A percentile compares a stretch with the other conserved stretches of the same genome.
These are phyloP conservation scores for Colletotrichum sp. DNA, from an alignment of 2,329 filamentous ascomycete species.

Conservation along the genomic window DNA sequence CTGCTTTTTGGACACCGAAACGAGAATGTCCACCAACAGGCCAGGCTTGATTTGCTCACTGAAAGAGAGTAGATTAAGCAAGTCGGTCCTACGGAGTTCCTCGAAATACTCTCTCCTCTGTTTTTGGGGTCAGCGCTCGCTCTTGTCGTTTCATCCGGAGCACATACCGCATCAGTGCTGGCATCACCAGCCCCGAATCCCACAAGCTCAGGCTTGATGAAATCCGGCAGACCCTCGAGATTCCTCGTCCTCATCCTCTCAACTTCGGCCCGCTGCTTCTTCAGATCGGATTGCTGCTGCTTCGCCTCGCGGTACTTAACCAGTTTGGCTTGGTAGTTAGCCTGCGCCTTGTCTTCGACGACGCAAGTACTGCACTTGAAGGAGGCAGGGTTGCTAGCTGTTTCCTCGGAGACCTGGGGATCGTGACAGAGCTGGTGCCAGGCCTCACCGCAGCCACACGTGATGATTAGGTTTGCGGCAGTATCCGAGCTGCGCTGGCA, in stretches of 20 bases:
- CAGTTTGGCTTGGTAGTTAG: conserved; percentile 14
- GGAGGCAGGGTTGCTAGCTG: conserved; percentile 12
- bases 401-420: conserved; percentile 15
- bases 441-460: conserved; percentile 25
- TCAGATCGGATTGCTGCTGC: conserved; percentile 20
- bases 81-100: conserved; percentile 38
- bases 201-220: conserved; percentile 40
- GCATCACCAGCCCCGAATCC: conserved; percentile 41
- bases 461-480: conserved; percentile 24
- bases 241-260: conserved; percentile 34
- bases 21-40: conserved; percentile 44
- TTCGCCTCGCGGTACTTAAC: conserved; percentile 21
- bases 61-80: conserved; percentile 44
- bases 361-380: conserved; percentile 25
- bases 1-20: conserved; percentile 46
- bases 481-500: conserved; percentile 24
- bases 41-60: conserved; percentile 46
- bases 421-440: conserved; percentile 30
- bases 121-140: not conserved
- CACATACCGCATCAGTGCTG: conserved; percentile 33
- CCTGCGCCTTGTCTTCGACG: conserved; percentile 21
- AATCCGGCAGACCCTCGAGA: conserved; percentile 35
- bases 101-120: conserved; percentile 46
- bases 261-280: conserved; percentile 28
- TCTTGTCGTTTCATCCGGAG: not conserved